Evolutionary conservation across 2,329 filamentous ascomycete species (phyloP), one percentile per base, ranked within the genome.

Genomic region (Penicillium crustosum): DNA sequence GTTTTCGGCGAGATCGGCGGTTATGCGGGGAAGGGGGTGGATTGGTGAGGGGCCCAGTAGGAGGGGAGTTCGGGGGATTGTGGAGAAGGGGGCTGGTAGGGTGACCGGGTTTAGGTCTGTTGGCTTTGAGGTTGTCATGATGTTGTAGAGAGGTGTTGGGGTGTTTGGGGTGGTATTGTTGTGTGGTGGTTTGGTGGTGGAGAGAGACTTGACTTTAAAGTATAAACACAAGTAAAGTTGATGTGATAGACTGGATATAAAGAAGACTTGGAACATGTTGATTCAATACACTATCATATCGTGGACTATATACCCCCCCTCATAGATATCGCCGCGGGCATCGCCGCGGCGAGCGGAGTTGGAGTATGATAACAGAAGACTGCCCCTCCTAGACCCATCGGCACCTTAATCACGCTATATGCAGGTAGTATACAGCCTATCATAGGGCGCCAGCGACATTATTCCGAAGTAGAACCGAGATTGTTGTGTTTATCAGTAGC

Each of bases 1-100:
- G 36, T 59, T 25, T 21, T 43, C 81, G 49, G 83, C 82, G 6
- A 89, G 80, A 25, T 83, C 84, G 53, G 79, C 71, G 33, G 85
- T 86, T 68, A 89, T 88, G 61, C 86, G 82, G 54, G 86, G 84
- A 36, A 91, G 82, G 51, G 79, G 73, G 69, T 90, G 86, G 67
- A 90, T 87, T 31, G 87, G 87, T 0, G 87, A 89, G 17, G 86
- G 84, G 0, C 85, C 86, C 53, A 89, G 87, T 59, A 88, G 83
- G 65, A 90, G 82, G 10, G 78, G 72, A 64, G 84, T 76, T 58
- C 83, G 81, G 13, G 86, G 85, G 66, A 90, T 89, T 68, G 81
- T 80, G 53, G 83, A 81, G 66, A 89, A 88, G 21, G 83, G 82
- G 54, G 84, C 78, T 8, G 86, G 85, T 41, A 88, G 81, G n/a